A percentile compares a stretch with the other conserved stretches of the same genome.
Conservation (phyloP, 306 rosid species). For the Senna siamea region DNA sequence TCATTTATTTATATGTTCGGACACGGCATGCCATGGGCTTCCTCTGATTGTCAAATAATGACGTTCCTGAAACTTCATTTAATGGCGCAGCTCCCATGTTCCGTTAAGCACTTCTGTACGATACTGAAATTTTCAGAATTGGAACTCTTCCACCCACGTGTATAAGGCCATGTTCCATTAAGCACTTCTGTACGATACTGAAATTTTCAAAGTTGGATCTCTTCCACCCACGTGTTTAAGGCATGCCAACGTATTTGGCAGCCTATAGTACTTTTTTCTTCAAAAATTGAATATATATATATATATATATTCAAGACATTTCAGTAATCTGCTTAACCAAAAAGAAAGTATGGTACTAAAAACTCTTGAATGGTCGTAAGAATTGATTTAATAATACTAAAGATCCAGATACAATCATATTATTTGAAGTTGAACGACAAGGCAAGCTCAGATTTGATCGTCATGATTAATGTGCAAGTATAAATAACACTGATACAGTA, state of each 20-base stretch:
- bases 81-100: no score
- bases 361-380: not conserved
- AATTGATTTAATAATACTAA: not conserved
- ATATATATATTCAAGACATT: slow-evolving; percentile 7
- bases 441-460: not conserved
- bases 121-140: not conserved
- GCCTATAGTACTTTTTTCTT: no score
- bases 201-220: not conserved
- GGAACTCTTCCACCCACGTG: no score
- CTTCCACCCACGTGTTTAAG: not conserved
- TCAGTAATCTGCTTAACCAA: not conserved
- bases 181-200: no score
- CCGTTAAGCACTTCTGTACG: not conserved
- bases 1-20: not conserved
- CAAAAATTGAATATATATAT: no score
- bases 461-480: slow-evolving; percentile 39
- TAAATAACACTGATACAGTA: slow-evolving; percentile 12
- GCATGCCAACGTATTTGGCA: not conserved
- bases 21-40: no score
- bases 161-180: no score
- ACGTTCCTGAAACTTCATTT: no score
- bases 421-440: slow-evolving; percentile 2
- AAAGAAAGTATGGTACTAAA: not conserved
- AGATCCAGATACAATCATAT: not conserved
- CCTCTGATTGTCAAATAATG: no score